Evolutionary conservation across 2,329 filamentous ascomycete genomes (phyloP), one percentile per base, ranked within the genome.

Genomic region (Westerdykella sp.): DNA sequence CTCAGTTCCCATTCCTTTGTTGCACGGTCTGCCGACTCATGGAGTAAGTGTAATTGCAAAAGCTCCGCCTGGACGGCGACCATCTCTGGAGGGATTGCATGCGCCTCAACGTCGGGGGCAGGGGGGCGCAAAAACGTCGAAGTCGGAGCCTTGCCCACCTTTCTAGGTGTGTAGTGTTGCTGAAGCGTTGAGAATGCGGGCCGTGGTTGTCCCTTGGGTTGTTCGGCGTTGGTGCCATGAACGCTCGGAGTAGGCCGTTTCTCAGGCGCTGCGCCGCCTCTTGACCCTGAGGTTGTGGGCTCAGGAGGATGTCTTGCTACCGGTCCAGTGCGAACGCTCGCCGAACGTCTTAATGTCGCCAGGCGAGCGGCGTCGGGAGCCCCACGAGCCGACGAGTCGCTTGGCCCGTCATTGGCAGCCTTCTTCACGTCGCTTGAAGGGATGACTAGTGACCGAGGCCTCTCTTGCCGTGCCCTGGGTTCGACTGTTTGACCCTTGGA

Each of bases 151-250:
- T 67, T 66, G 18, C 50, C 49, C 12, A 50, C 43, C 39, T 68
- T 68, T 14, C 58, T 61, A 28, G 66, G 66, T 4, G 66, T 67
- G 34, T 66, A 69, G 47, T 68, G 65, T 43, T 68, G 66, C 45
- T 69, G 66, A 23, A 68, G 43, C 1, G 64, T 69, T 13, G 56
- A 60, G 40, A 69, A 69, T 1, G 61, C 61, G 30, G 65, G 65
- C 16, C 60, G 55, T 30, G 41, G 45, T 25, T 41, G 46, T 37
- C 55, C 60, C 39, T 52, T 57, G 2, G 48, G 28, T 16, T 59
- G 62, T 34, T 62, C 59, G 25, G 7, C 25, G 25, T 28, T 28
- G 9, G 25, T 12, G 25, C 25, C 11, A 10, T 28, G 25, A 3
- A 28, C 25, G 3, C 25, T 28, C 7, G 25, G 11, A 28, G 25